Evolutionary conservation across 2,329 filamentous ascomycete genomes (phyloP), one percentile per base, ranked within the genome.

Genomic region (Neonectria neomacrospora): DNA sequence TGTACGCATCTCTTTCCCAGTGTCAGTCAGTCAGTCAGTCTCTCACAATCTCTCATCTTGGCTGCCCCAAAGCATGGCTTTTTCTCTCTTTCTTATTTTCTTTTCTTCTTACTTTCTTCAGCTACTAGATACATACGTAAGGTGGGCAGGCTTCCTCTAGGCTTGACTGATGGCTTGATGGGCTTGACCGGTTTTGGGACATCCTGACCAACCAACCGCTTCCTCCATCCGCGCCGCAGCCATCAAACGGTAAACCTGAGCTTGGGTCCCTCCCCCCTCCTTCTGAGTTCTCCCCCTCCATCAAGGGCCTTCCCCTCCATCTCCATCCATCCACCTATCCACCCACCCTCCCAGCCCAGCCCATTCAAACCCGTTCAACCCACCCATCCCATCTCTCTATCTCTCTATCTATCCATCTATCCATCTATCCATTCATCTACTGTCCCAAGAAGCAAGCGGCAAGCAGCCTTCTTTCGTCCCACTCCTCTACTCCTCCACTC

Each of bases 201-300:
- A 74, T 75, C 63, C 66, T 68, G 70, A 67, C 75, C 75, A 76
- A 76, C 75, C 75, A 77, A 76, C 74, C 68, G 71, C 68, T 71
- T 67, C 72, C 68, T 72, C 73, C 65, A 72, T 71, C 67, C 67
- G 69, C 67, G 66, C 72, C 67, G 69, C 66, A 69, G 68, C 64
- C 67, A 68, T 66, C 61, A 69, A 72, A 72, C 70, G 68, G 68
- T 68, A 68, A 66, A 55, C 70, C 68, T 63, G 34, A 37, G 34
- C 16, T 34, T 23, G 37, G 37, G 18, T 66, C 59, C 61, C 54
- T 57, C 68, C 61, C 67, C 63, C 67, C 69, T 62, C 23, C 23
- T 26, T 26, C 23, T 26, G 3, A 6, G 23, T 3, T 70, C 67
- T 57, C 61, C 58, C 66, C 65, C 65, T 65, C 60, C 60, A 57